phyloP scores from a whole-genome alignment of 345 rosid species.

The Populus nigra region DNA sequence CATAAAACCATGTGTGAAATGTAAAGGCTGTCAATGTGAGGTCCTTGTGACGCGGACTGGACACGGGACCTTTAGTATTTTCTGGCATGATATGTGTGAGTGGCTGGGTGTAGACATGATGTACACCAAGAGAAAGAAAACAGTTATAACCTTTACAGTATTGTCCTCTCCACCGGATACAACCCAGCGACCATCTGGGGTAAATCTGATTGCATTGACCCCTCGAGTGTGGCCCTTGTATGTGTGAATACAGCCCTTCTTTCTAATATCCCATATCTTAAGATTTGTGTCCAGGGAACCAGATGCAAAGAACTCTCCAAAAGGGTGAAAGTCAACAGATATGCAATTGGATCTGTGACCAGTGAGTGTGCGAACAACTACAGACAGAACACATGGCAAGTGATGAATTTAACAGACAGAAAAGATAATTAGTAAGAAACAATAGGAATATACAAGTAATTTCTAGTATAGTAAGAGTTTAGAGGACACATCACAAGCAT shows the following conservation, averaged over 20 bases:
- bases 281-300: slow-evolving; percentile 97
- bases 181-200: slow-evolving; percentile 99
- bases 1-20: neutral
- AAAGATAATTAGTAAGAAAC: neutral
- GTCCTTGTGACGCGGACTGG: neutral
- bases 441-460: neutral
- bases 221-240: slow-evolving; percentile 99
- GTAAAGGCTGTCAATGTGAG: neutral
- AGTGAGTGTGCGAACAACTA: slow-evolving; percentile 91
- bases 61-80: neutral
- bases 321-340: slow-evolving; percentile 95
- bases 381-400: slow-evolving; percentile 14
- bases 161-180: slow-evolving; percentile 99
- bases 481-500: slow-evolving; percentile 14
- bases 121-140: slow-evolving; percentile 10
- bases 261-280: slow-evolving; percentile 98
- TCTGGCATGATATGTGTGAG: neutral
- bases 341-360: slow-evolving; percentile 98
- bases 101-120: neutral
- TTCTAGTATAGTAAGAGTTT: neutral
- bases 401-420: slow-evolving; percentile 8
- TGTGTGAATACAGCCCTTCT: slow-evolving; percentile 96
- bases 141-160: slow-evolving; percentile 69
- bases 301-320: slow-evolving; percentile 98
- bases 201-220: slow-evolving; percentile 90